Evolutionary conservation across 495 filamentous ascomycete species (phyloP).

Genomic region (Neurospora terricola): DNA sequence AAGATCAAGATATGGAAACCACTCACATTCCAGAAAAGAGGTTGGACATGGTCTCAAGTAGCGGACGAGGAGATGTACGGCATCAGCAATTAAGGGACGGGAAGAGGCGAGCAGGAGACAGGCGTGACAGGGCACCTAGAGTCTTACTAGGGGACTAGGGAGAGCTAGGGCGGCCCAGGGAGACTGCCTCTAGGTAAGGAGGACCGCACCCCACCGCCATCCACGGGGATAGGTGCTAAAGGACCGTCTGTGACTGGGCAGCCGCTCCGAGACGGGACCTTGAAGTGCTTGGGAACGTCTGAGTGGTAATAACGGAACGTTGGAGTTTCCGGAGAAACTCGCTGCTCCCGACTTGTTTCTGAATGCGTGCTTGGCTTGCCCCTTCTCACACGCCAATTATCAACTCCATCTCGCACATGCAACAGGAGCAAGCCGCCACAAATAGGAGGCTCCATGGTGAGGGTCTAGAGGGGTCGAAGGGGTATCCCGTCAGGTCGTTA

Average conservation of each 20-base stretch:
- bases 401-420: neutral
- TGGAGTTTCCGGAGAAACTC: neutral
- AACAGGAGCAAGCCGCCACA: neutral
- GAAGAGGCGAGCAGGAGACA: conserved; percentile 2
- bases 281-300: neutral
- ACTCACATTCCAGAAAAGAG: conserved; percentile 77
- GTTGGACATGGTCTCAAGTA: conserved; percentile 50
- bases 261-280: neutral
- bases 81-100: neutral
- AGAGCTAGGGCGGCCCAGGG: neutral
- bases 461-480: neutral
- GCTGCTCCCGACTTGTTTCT: neutral
- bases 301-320: neutral
- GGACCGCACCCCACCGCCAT: neutral
- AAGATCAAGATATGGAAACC: neutral
- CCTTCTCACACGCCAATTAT: neutral
- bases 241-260: neutral
- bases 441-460: neutral
- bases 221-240: neutral
- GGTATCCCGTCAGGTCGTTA: neutral
- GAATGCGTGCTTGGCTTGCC: neutral
- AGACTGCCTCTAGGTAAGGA: neutral
- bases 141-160: neutral
- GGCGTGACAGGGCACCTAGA: neutral
- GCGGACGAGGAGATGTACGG: neutral